Evolutionary conservation across 163 green algal species (phyloP).

Genomic region (Smithsoniella earleae): DNA sequence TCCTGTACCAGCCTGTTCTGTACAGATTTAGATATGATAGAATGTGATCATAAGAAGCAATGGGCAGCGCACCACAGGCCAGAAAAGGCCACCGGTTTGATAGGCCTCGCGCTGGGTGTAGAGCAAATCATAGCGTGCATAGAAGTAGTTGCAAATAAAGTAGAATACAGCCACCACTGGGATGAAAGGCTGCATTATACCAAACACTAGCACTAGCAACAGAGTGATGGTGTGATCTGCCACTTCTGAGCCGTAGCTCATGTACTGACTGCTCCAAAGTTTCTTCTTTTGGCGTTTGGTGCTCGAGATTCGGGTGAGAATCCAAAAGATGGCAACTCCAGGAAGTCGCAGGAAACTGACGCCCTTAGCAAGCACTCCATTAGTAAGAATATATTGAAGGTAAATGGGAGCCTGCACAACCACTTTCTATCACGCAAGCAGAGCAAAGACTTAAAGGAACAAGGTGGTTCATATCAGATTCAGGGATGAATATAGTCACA

Average conservation of each 20-base stretch:
- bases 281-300: slow-evolving; percentile 29
- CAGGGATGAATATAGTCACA: too few relatives aligned
- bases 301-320: slow-evolving; percentile 5
- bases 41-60: neutral
- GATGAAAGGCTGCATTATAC: slow-evolving; percentile 25
- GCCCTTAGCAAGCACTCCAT: slow-evolving; percentile 18
- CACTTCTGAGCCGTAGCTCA: neutral
- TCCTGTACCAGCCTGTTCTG: too few relatives aligned
- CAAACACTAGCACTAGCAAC: slow-evolving; percentile 17
- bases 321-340: slow-evolving; percentile 12
- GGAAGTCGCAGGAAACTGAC: slow-evolving; percentile 8
- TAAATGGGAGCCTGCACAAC: neutral
- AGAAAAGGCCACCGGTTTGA: slow-evolving; percentile 20
- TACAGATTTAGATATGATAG: too few relatives aligned
- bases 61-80: slow-evolving; percentile 6
- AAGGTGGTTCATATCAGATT: too few relatives aligned
- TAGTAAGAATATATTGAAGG: slow-evolving; percentile 25
- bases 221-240: slow-evolving; percentile 24
- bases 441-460: neutral
- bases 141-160: slow-evolving; percentile 30
- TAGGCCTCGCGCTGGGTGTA: slow-evolving; percentile 12
- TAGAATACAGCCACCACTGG: neutral
- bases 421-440: slow-evolving; percentile 2
- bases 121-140: slow-evolving; percentile 18
- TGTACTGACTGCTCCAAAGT: slow-evolving; percentile 11